Evolutionary conservation across 768 basidiomycete species (phyloP).

Genomic region (Suillus decipiens): DNA sequence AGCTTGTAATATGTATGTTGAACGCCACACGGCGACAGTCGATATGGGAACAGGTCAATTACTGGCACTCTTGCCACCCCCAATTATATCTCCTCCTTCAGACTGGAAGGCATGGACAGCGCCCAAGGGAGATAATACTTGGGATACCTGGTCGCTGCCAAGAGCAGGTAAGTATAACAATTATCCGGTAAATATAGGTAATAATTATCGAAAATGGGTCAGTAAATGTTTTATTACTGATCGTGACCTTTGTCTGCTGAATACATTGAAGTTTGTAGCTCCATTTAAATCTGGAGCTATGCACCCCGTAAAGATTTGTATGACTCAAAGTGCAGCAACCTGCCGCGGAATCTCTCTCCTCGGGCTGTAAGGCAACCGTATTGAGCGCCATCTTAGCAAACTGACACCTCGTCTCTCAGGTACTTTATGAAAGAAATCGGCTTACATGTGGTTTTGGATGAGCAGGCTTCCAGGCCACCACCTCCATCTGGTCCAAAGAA

Average conservation of each 20-base stretch:
- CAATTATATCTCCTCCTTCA: neutral
- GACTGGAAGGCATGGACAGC: neutral
- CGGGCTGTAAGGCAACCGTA: neutral
- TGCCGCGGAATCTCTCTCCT: neutral
- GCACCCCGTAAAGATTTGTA: neutral
- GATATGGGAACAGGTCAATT: constrained; percentile 10
- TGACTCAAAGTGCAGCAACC: neutral
- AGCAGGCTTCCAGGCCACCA: neutral
- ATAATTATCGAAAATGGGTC: constrained; percentile 9
- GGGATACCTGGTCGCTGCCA: constrained; percentile 15
- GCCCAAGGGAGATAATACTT: neutral
- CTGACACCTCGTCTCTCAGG: neutral
- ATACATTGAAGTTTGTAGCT: neutral
- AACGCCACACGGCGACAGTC: constrained; percentile 3
- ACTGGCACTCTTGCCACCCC: neutral
- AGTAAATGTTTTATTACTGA: neutral
- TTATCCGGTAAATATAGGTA: too few species aligned
- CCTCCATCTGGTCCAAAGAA: constrained; percentile 5
- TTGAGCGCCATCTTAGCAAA: too few species aligned
- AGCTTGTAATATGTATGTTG: constrained; percentile 11
- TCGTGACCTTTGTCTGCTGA: neutral
- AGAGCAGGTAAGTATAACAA: too few species aligned
- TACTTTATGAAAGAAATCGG: constrained; percentile 5
- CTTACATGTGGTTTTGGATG: neutral
- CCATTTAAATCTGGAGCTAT: neutral